Evolutionary conservation across 345 rosid genomes (phyloP), one percentile per base, ranked within the genome.

Genomic region (Capsella bursapastoris): DNA sequence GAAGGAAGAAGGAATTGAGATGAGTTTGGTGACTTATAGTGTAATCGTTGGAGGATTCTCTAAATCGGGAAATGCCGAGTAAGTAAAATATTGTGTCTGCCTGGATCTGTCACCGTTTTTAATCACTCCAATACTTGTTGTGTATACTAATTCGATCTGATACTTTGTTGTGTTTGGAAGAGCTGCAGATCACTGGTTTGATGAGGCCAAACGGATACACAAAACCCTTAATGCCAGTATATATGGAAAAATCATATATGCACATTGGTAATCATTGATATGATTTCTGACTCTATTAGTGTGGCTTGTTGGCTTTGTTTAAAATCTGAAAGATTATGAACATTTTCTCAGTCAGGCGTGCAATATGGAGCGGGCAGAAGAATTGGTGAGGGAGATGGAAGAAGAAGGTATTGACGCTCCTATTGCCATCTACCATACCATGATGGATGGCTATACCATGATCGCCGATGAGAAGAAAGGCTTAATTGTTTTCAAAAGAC

Each of bases 401-500:
- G 97, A 90, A 82, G 97, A 95, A 77, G 99, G 97, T 58, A 90
- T 92, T 37, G 97, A 90, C 71, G 97, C 99, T 76, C 95, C 96
- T 32, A 84, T 92, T 66, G 92, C 87, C 61, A 85, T 92, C 59
- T 95, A 95, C 78, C 96, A 95, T 68, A 90, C 92, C n/a, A 90
- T 95, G 99, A 95, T 95, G 96, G 93, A 92, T 77, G 99, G 99
- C 22, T 95, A 95, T 75, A 89, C 96, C 35, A 90, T 83, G 85
- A 80, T 89, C 74, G 82, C 85, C 41, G 83, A 88, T 78, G 99
- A 86, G 82, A 85, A 89, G 80, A 95, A 95, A 86, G 86, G 99
- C 57, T 78, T 89, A 70, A 69, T 89, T 64, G 97, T 95, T 71
- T 92, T 90, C 81, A 79, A 90, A 64, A 90, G 99, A 81, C 97